A percentile compares a stretch with the other conserved stretches of the same genome.
These are phyloP conservation scores for Theileria equi DNA, from an alignment of 169 alveolate genomes.

Conservation along the genomic window DNA sequence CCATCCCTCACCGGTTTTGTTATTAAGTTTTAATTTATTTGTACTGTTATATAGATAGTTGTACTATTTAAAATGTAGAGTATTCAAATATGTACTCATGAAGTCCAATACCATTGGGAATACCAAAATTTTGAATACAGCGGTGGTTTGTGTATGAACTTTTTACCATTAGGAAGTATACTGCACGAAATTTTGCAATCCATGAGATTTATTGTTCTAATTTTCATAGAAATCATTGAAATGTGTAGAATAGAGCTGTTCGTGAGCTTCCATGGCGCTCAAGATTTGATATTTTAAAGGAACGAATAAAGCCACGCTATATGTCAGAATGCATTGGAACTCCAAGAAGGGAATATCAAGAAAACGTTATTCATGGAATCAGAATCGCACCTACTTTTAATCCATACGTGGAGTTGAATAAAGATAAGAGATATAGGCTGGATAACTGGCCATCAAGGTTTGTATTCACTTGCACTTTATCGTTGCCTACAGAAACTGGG, in stretches of 20 bases:
- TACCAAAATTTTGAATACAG: too few relatives aligned
- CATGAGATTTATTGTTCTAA: neutral
- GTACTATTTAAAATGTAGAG: too few relatives aligned
- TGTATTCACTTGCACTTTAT: neutral
- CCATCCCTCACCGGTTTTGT: too few relatives aligned
- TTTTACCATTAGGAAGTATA: neutral
- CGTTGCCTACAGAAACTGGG: constrained; percentile 73
- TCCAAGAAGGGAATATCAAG: constrained; percentile 82
- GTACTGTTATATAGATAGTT: too few relatives aligned
- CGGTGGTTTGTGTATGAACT: too few relatives aligned
- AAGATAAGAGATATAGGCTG: constrained; percentile 77
- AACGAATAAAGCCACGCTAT: constrained; percentile 74
- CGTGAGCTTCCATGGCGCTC: constrained; percentile 82
- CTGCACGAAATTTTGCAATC: neutral
- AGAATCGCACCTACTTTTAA: constrained; percentile 81
- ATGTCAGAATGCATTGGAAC: constrained; percentile 81
- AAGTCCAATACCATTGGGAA: too few relatives aligned
- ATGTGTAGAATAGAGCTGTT: constrained; percentile 70
- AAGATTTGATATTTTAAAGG: constrained; percentile 73
- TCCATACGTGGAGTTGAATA: constrained; percentile 80
- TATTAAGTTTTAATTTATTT: too few relatives aligned
- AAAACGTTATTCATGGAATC: constrained; percentile 76
- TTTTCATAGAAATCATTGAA: neutral
- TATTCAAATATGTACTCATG: too few relatives aligned
- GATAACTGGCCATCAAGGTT: constrained; percentile 87